These are phyloP conservation scores for Magnusiomyces suaveolens DNA, from an alignment of 1,139 yeast species.

Conservation along the genomic window DNA sequence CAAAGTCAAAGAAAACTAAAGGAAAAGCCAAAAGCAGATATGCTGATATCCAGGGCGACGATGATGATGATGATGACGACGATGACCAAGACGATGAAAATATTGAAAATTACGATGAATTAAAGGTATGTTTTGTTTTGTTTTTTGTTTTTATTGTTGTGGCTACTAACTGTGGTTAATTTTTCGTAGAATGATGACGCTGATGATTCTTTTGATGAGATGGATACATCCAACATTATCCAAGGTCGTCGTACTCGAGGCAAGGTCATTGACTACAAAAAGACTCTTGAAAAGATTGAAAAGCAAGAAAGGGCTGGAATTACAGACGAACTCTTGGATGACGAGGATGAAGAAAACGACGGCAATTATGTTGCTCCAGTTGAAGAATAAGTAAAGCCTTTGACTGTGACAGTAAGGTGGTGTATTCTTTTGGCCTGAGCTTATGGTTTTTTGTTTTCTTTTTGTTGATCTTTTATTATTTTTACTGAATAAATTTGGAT, in stretches of 20 bases:
- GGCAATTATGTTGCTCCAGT: neutral
- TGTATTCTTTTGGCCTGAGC: too few species aligned
- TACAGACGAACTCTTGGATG: conserved; percentile 33
- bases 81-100: conserved; percentile 24
- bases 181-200: conserved; percentile 35
- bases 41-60: conserved; percentile 26
- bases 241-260: conserved; percentile 82
- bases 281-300: conserved; percentile 42
- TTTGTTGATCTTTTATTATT: too few species aligned
- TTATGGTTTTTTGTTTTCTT: neutral
- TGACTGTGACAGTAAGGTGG: too few species aligned
- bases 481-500: too few species aligned
- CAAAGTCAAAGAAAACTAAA: conserved; percentile 18
- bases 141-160: neutral
- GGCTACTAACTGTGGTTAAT: conserved; percentile 6
- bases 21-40: conserved; percentile 20
- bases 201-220: conserved; percentile 75
- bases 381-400: neutral
- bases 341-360: conserved; percentile 20
- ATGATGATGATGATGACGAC: conserved; percentile 34
- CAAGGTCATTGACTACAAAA: conserved; percentile 73
- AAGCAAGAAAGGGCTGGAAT: conserved; percentile 28
- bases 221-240: conserved; percentile 77
- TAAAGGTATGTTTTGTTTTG: conserved; percentile 23
- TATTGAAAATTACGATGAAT: conserved; percentile 25